phyloP scores from a whole-genome alignment of 1,139 yeast species.

The Williopsis jadinii region DNA sequence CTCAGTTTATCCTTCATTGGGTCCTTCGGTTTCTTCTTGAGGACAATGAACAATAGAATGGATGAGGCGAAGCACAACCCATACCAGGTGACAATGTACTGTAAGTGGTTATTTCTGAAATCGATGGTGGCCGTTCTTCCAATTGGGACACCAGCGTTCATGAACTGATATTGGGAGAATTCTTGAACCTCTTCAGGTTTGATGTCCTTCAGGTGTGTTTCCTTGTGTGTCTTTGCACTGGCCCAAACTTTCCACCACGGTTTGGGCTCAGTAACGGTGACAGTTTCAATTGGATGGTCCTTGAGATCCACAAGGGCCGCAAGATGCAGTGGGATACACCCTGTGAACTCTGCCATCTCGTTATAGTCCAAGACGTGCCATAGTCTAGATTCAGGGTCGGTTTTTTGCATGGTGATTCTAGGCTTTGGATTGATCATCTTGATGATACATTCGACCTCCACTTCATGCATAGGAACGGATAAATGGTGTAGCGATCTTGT shows the following conservation, averaged over 20 bases:
- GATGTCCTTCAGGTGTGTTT: conserved; percentile 2
- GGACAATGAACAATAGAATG: conserved; percentile 51
- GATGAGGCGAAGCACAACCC: conserved; percentile 72
- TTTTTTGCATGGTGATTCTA: conserved; percentile 69
- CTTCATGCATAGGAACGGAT: conserved; percentile 69
- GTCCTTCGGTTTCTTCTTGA: conserved; percentile 41
- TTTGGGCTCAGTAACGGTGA: conserved; percentile 9
- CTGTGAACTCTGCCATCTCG: conserved; percentile 68
- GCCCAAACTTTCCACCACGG: conserved; percentile 32
- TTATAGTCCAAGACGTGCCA: conserved; percentile 72
- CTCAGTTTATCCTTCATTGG: conserved; percentile 37
- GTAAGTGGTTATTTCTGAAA: conserved; percentile 83
- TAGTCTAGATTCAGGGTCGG: conserved; percentile 51
- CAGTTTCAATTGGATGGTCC: conserved; percentile 36
- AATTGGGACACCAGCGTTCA: conserved; percentile 81
- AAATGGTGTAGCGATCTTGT: conserved; percentile 56
- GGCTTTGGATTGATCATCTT: conserved; percentile 69
- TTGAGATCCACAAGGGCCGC: conserved; percentile 65
- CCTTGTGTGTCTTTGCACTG: conserved; percentile 8
- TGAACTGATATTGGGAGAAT: conserved; percentile 41
- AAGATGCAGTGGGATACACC: conserved; percentile 65
- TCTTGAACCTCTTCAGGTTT: conserved; percentile 24
- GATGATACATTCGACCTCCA: conserved; percentile 66
- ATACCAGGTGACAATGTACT: conserved; percentile 92
- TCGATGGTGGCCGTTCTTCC: conserved; percentile 77